Percentiles rank a stretch among this genome's conserved stretches.
phyloP scores from a whole-genome alignment of 441 rosid genomes.

The Bruguiera hainesii region DNA sequence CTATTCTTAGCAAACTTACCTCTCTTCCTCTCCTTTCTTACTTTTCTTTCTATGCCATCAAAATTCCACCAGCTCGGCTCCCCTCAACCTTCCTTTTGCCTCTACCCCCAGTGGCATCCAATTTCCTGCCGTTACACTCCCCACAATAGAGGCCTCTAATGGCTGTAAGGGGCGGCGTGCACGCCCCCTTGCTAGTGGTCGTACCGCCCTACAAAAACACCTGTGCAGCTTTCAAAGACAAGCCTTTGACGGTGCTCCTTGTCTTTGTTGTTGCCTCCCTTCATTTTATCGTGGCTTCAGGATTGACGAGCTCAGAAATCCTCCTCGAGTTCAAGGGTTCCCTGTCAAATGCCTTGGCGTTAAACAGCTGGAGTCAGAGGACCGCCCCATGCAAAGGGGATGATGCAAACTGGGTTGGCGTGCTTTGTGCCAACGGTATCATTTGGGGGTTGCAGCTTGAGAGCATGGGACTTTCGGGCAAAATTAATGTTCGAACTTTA shows the following conservation, averaged over 20 bases:
- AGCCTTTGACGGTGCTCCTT: neutral
- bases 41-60: constrained; percentile 13
- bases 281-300: constrained; percentile 15
- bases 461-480: constrained; percentile 47
- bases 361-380: constrained; percentile 39
- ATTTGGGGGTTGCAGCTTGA: constrained; percentile 61
- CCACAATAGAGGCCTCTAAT: constrained; percentile 24
- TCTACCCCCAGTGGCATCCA: neutral
- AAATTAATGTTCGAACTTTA: constrained; percentile 38
- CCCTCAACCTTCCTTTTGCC: constrained; percentile 10
- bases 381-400: constrained; percentile 35
- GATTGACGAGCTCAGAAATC: constrained; percentile 35
- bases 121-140: constrained; percentile 5
- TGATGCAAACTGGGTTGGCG: constrained; percentile 49
- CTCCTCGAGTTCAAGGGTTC: constrained; percentile 62
- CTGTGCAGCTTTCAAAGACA: neutral
- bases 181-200: constrained; percentile 41
- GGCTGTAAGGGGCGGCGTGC: constrained; percentile 56
- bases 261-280: constrained; percentile 9
- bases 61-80: constrained; percentile 12
- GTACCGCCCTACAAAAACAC: constrained; percentile 18
- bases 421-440: constrained; percentile 38
- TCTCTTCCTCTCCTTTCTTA: neutral
- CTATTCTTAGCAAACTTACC: constrained; percentile 22
- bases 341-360: constrained; percentile 23